Base-by-base conservation (phyloP, 805 yeast species). In the Ogataea trehaloabstinens region DNA sequence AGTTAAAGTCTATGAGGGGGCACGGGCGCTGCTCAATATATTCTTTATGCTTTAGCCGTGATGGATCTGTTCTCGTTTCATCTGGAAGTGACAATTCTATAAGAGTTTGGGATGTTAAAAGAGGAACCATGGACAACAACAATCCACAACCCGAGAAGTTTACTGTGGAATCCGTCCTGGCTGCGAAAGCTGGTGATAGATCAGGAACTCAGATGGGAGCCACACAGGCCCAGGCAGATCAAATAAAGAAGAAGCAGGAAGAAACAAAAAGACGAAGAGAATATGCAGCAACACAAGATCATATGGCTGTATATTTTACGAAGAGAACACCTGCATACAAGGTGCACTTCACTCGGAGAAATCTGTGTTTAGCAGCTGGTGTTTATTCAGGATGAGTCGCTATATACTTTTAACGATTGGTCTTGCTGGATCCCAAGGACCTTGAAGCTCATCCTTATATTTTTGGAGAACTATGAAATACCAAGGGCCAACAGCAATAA, bases 21-120 rank as follows among this genome's bases (percentile, higher is more conserved):
- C 99, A 93, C 59, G 98, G 96, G 21, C 71, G 86, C 47, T 77
- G 85, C 21, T 80, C 95, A 2, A 82, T 93, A 28, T 84, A 90
- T 60, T 86, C 96, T 5, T 68, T 93, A 44, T 73, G 85, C 4
- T 91, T 88, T 61, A 83, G 91, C 27, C 76, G 76, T 51, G 98
- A 90, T 54, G 97, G 98, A 19, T 79, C 85, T 20, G 87, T 89
- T 0, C 71, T 93, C 31, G 90, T 93, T 4, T 84, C 95, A 63
- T 88, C 95, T 17, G 96, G 95, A 34, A 89, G 95, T 2, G 99
- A 93, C 66, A 80, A 82, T 57, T 81, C 95, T 2, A 95, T 93
- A 3, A 74, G 99, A 49, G 95, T 89, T 3, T 93, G 99, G 99
- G 98, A 93, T 62, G 80, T 88, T 37, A 88, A 85, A 60, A 78